Base-by-base conservation (phyloP, 2,329 filamentous ascomycete genomes). In the Cladophialophora immunda region DNA sequence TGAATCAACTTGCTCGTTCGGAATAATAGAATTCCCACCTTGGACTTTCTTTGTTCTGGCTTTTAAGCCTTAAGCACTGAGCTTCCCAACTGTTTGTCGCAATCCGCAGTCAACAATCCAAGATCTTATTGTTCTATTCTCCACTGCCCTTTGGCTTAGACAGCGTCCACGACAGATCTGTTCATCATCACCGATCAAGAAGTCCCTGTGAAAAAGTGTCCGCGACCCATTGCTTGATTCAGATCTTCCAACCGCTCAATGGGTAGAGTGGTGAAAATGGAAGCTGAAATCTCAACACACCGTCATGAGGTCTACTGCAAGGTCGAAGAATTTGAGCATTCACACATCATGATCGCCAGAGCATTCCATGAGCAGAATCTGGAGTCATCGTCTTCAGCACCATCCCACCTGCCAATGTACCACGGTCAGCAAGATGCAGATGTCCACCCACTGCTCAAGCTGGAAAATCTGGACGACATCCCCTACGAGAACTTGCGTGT, bases 1-100 rank as follows among this genome's bases (percentile, higher is more conserved):
- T 63, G 41, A 56, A 45, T 57, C 36, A 57, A 57, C 22, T 58
- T 68, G 60, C 57, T 63, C 62, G 63, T 53, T 62, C 57, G 55
- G 38, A 52, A 67, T 68, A 61, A 65, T 67, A 64, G 52, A 19
- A 61, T 67, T 66, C 30, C 59, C 29, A 13, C 66, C 36, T 45
- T 41, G 57, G 29, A 53, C 62, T 53, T 52, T 52, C 52, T 58
- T 67, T 58, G 45, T 63, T 52, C 56, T 62, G 47, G 25, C 34
- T 25, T 34, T 58, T 25, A 38, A 30, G 13, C 58, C 36, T 62
- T 57, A 62, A 45, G 41, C 19, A 59, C 60, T 36, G 25, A 6
- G 30, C 54, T 34, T 38, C 55, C 53, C 25, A 11, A 27, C 36
- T 36, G 41, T 32, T 54, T 32, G 30, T 61, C 50, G 30, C 47